Evolutionary conservation across 768 basidiomycete genomes (phyloP), one percentile per base, ranked within the genome.

Genomic region (Naganishia onofrii): DNA sequence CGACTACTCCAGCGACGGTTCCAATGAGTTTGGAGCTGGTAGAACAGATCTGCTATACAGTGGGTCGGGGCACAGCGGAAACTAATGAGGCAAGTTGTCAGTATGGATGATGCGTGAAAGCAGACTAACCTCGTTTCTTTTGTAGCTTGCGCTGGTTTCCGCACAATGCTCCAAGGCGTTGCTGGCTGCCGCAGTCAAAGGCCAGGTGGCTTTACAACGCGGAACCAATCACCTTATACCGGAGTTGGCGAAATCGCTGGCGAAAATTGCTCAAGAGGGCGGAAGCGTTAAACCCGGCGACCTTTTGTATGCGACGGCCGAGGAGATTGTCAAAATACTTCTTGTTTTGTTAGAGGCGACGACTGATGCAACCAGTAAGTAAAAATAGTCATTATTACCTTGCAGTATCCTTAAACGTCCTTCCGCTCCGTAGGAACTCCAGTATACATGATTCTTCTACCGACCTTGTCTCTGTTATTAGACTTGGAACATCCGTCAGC

Each of bases 91-190:
- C 46, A 12, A 46, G 28, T 3, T 56, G n/a, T 29, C 23, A 10
- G n/a, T 23, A 31, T 29, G 2, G 52, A 32, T 3, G 23, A 12
- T 2, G 28, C 26, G 42, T 4, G 32, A 44, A 42, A 23, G 48
- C 23, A 28, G 21, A 42, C 32, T 65, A 44, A 52, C 46, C 31
- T 44, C 1, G 44, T 5, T 42, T 29, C 17, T 69, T 17, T 69
- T 42, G 42, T 15, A 96, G 91, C 83, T 88, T 48, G 87, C 90
- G 1, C 78, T 92, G n/a, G 91, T 90, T 2, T 93, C 93, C 1
- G 87, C 89, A 1, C 92, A 98, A 74, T 97, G 95, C 75, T 87
- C 90, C 1, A 91, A 90, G 77, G 94, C 93, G 0, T 82, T 97
- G 51, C 84, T 92, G 42, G 79, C 86, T 6, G 88, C 93, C 2